phyloP scores from a whole-genome alignment of 2,329 filamentous ascomycete species.

The Arthrobotrys entomopaga region DNA sequence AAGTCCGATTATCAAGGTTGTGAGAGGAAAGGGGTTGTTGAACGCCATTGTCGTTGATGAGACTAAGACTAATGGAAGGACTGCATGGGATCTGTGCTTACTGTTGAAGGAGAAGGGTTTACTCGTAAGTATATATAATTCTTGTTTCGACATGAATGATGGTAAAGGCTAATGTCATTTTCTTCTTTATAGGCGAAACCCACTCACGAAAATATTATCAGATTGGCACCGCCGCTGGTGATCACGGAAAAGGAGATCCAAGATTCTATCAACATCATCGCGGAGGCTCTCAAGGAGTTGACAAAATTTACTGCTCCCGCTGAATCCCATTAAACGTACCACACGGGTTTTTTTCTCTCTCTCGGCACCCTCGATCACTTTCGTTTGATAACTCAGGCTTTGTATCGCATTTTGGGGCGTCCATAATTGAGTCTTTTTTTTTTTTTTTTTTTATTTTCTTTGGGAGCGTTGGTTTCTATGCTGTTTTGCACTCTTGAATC shows the following conservation, averaged over 20 bases:
- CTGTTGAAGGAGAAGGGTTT: slow-evolving; percentile 94
- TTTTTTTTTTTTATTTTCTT: neutral
- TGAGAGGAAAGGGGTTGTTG: slow-evolving; percentile 91
- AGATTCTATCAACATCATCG: slow-evolving; percentile 80
- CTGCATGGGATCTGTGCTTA: slow-evolving; percentile 96
- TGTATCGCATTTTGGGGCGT: neutral
- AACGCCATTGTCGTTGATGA: slow-evolving; percentile 98
- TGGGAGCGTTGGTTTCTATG: neutral
- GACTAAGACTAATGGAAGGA: slow-evolving; percentile 77
- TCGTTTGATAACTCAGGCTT: neutral
- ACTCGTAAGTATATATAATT: slow-evolving; percentile 75
- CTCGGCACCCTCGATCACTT: neutral
- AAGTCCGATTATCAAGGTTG: slow-evolving; percentile 79
- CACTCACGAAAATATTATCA: slow-evolving; percentile 97
- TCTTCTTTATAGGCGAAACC: slow-evolving; percentile 80
- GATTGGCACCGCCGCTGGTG: slow-evolving; percentile 93
- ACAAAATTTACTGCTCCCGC: slow-evolving; percentile 25
- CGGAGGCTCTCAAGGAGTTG: slow-evolving; percentile 82
- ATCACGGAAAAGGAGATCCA: slow-evolving; percentile 89
- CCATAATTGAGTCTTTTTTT: neutral
- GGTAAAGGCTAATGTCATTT: too few species aligned
- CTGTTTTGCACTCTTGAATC: slow-evolving; percentile 4
- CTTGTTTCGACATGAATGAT: too few species aligned
- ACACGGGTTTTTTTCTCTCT: neutral
- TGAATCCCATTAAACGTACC: slow-evolving; percentile 7